A percentile compares a stretch with the other conserved stretches of the same genome.
phyloP scores from a whole-genome alignment of 139 green algal species.

The Chlorella sp. region DNA sequence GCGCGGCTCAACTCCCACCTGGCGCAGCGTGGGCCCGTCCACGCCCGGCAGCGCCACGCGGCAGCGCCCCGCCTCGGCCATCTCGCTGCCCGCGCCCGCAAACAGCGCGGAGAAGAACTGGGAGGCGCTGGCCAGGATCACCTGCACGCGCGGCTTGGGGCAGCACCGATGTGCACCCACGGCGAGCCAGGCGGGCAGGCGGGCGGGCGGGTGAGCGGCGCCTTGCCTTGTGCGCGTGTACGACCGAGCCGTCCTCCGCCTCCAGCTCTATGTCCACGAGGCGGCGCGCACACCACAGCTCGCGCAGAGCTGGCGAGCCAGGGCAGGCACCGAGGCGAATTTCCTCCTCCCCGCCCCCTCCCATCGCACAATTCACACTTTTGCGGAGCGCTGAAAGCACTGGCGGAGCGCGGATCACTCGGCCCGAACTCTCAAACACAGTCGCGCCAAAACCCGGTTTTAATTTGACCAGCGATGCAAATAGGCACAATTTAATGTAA shows the following conservation, averaged over 20 bases:
- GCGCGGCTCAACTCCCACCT: constrained; percentile 12
- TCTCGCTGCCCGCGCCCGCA: constrained; percentile 12
- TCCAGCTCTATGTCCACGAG: constrained; percentile 43
- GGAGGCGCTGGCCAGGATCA: constrained; percentile 47
- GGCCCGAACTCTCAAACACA: too few relatives aligned
- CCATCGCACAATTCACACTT: too few relatives aligned
- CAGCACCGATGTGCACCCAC: neutral
- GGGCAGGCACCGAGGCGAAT: neutral
- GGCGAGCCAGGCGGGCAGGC: neutral
- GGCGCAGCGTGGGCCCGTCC: constrained; percentile 19
- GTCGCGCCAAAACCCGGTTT: too few relatives aligned
- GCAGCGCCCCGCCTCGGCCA: neutral
- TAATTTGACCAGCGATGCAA: too few relatives aligned
- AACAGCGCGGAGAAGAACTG: constrained; percentile 58
- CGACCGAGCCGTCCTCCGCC: constrained; percentile 16
- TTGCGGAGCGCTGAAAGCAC: too few relatives aligned
- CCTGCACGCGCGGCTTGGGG: neutral
- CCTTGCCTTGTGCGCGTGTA: constrained; percentile 35
- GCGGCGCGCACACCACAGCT: constrained; percentile 35
- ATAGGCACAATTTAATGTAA: too few relatives aligned
- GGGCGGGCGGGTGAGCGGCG: neutral
- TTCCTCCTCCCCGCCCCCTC: too few relatives aligned
- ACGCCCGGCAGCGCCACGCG: constrained; percentile 35
- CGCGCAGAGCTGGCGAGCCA: neutral
- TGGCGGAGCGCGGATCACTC: too few relatives aligned